Percentiles rank a stretch among this genome's conserved stretches.
These are phyloP conservation scores for Solanum hybrid DNA, from an alignment of 305 asterid genomes.

Conservation along the genomic window DNA sequence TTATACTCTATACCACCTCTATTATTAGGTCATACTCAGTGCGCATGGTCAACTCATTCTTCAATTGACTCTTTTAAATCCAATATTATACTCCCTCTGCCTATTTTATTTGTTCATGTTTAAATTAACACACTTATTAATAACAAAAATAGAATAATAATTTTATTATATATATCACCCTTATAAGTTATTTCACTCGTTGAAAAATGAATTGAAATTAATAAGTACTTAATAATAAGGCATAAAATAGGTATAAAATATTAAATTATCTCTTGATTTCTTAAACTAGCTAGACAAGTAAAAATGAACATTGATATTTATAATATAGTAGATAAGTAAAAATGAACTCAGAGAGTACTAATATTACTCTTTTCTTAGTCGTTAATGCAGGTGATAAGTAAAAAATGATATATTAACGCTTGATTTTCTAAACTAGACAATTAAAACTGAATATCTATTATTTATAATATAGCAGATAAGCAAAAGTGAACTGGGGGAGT, in stretches of 20 bases:
- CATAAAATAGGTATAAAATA: background rate
- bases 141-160: background rate
- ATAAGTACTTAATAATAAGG: background rate
- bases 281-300: background rate
- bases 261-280: background rate
- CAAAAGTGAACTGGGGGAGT: background rate
- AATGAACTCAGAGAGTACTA: background rate
- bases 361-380: background rate
- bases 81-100: background rate
- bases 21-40: background rate
- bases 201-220: background rate
- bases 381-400: background rate
- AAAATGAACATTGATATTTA: background rate
- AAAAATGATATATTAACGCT: background rate
- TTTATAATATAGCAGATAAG: background rate
- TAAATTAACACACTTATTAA: background rate
- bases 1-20: background rate
- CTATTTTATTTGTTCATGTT: background rate
- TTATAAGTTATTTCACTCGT: background rate
- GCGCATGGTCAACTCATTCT: constrained; percentile 8
- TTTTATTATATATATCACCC: background rate
- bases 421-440: background rate
- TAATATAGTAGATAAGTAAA: background rate
- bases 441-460: background rate
- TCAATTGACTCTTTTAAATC: background rate